Conservation (phyloP, 2,329 filamentous ascomycete genomes). For the Elsinoe ampelina region DNA sequence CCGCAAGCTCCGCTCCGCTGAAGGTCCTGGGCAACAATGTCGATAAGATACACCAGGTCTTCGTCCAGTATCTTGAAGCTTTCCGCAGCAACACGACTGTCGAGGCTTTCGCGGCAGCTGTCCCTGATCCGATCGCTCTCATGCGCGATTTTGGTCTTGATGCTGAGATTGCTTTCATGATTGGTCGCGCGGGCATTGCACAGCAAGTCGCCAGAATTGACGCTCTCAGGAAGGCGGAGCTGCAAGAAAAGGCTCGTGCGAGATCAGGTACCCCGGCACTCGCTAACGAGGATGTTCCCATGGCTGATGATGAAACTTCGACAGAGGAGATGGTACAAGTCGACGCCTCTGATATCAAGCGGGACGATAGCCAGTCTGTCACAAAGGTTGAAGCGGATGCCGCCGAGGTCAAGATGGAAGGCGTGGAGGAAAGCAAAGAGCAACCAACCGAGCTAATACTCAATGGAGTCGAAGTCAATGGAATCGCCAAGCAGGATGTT, state of each 20-base stretch:
- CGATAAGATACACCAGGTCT: slow-evolving; percentile 78
- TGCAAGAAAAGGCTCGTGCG: slow-evolving; percentile 22
- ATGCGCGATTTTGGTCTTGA: slow-evolving; percentile 73
- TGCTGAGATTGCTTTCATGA: slow-evolving; percentile 72
- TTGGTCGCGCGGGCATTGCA: slow-evolving; percentile 66
- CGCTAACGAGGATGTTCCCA: slow-evolving; percentile 47
- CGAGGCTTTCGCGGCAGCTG: slow-evolving; percentile 65
- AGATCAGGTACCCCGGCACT: slow-evolving; percentile 15
- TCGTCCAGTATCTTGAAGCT: slow-evolving; percentile 82
- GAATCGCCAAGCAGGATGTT: slow-evolving; percentile 12
- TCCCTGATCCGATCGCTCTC: slow-evolving; percentile 66
- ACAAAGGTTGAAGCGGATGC: slow-evolving; percentile 2
- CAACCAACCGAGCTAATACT: slow-evolving; percentile 4
- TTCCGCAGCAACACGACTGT: slow-evolving; percentile 68
- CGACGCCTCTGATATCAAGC: slow-evolving; percentile 19
- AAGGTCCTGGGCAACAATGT: slow-evolving; percentile 82
- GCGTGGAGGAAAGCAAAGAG: slow-evolving; percentile 19
- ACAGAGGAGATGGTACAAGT: not conserved
- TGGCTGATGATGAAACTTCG: slow-evolving; percentile 31
- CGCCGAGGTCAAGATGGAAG: slow-evolving; percentile 35
- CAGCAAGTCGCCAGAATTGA: slow-evolving; percentile 47
- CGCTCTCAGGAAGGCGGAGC: slow-evolving; percentile 26
- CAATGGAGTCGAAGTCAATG: slow-evolving; percentile 18
- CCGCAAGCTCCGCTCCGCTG: slow-evolving; percentile 66
- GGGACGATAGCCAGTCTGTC: not conserved